These are phyloP conservation scores for Picea sitchensis DNA, from an alignment of 75 land plant genomes.

Conservation along the genomic window DNA sequence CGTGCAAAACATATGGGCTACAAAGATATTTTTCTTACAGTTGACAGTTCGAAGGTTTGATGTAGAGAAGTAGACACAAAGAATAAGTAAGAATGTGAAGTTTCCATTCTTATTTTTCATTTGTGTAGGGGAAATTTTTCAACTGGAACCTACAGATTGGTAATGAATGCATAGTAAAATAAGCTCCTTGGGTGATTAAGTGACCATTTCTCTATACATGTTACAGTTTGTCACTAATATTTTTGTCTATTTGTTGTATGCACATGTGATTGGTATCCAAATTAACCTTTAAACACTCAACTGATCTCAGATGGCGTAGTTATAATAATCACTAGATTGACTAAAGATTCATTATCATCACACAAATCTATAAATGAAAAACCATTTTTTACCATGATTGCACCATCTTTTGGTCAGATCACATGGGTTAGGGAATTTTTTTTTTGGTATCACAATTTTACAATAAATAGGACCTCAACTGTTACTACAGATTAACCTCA, in stretches of 20 bases:
- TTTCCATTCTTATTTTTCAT: too few species aligned
- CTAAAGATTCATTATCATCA: not conserved
- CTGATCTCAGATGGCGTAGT: not conserved
- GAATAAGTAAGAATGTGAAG: too few species aligned
- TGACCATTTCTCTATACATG: not conserved
- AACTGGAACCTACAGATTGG: constrained; percentile 34
- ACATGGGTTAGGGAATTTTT: too few species aligned
- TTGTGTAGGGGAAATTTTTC: too few species aligned
- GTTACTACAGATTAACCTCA: too few species aligned
- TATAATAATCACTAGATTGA: not conserved
- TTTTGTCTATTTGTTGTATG: not conserved
- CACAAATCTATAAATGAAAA: too few species aligned
- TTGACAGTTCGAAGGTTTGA: too few species aligned
- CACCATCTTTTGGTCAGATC: constrained; percentile 34
- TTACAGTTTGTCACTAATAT: not conserved
- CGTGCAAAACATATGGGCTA: too few species aligned
- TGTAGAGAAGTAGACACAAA: too few species aligned
- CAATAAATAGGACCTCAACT: too few species aligned
- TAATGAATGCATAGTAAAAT: not conserved
- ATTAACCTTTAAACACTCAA: not conserved
- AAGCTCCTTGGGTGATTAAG: not conserved
- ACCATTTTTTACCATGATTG: constrained; percentile 61
- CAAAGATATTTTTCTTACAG: too few species aligned
- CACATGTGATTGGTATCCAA: not conserved
- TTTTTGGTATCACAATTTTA: too few species aligned